phyloP scores from a whole-genome alignment of 331 rosid genomes.

The Telfairia occidentalis region DNA sequence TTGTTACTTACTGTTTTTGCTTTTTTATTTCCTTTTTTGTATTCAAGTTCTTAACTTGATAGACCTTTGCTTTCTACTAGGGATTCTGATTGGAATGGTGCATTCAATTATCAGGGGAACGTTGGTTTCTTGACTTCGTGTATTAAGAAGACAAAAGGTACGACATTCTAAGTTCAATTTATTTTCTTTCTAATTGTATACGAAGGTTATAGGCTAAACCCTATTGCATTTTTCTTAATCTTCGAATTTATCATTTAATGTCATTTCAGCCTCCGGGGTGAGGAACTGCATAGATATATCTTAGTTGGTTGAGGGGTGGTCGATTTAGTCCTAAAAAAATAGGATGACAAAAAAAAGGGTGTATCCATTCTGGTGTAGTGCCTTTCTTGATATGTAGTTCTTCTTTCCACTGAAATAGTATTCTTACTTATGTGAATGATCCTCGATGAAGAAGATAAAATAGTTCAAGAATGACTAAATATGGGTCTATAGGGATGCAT shows the following conservation, averaged over 20 bases:
- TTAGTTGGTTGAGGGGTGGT: not conserved
- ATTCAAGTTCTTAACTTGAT: not conserved
- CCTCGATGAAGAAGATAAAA: not conserved
- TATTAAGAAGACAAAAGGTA: conserved; percentile 42
- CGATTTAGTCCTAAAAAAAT: not conserved
- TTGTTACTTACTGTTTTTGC: not conserved
- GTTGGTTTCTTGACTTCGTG: conserved; percentile 44
- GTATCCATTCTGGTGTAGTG: not conserved
- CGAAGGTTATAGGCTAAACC: not conserved
- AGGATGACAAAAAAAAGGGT: not conserved
- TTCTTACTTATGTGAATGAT: not conserved
- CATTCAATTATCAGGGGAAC: conserved; percentile 40
- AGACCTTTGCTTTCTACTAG: conserved; percentile 27
- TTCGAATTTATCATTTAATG: not conserved
- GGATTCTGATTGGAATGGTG: conserved; percentile 48
- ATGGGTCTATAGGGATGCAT: not conserved
- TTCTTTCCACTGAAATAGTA: not conserved
- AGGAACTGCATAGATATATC: not conserved
- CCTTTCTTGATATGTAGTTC: not conserved
- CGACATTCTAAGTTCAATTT: not conserved
- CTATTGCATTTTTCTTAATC: not conserved
- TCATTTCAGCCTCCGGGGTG: not conserved
- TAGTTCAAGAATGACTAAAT: not conserved
- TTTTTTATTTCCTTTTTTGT: too few species aligned
- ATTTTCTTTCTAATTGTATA: not conserved